Conservation (phyloP, 23 red algal genomes). For the Gracilariopsis chorda region DNA sequence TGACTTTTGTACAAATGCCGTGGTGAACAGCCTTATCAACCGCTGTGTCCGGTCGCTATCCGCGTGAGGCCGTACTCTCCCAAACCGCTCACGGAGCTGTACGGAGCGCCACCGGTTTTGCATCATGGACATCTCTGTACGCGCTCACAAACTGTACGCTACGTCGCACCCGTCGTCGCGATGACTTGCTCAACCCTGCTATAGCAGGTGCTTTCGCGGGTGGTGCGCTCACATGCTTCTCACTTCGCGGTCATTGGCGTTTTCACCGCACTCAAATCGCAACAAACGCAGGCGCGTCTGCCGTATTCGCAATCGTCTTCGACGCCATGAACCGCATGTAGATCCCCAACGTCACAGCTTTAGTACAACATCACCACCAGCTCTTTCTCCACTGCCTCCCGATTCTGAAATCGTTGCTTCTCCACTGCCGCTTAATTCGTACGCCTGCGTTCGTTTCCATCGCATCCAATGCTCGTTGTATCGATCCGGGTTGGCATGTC, state of each 20-base stretch:
- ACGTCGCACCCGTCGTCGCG: neutral
- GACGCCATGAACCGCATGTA: conserved; percentile 34
- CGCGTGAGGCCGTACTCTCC: neutral
- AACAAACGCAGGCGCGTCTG: conserved; percentile 40
- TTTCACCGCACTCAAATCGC: conserved; percentile 1
- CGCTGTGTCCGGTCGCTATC: conserved; percentile 2
- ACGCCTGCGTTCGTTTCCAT: conserved; percentile 34
- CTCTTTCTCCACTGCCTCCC: neutral
- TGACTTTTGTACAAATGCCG: neutral
- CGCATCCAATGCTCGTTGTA: neutral
- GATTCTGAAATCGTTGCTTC: neutral
- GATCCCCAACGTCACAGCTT: neutral
- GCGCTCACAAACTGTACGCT: conserved; percentile 15
- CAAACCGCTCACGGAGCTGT: conserved; percentile 8
- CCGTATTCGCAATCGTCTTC: conserved; percentile 44
- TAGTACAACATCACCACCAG: neutral
- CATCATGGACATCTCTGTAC: conserved; percentile 30
- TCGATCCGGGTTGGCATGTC: neutral
- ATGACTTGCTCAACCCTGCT: conserved; percentile 46
- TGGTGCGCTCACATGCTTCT: conserved; percentile 7
- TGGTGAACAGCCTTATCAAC: conserved; percentile 14
- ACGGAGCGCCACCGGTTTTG: conserved; percentile 32
- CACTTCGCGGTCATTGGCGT: conserved; percentile 39
- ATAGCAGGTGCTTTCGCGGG: conserved; percentile 39
- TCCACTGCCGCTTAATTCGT: conserved; percentile 26